phyloP scores from a whole-genome alignment of 2,329 filamentous ascomycete species.

The Colletotrichum zoysiae region DNA sequence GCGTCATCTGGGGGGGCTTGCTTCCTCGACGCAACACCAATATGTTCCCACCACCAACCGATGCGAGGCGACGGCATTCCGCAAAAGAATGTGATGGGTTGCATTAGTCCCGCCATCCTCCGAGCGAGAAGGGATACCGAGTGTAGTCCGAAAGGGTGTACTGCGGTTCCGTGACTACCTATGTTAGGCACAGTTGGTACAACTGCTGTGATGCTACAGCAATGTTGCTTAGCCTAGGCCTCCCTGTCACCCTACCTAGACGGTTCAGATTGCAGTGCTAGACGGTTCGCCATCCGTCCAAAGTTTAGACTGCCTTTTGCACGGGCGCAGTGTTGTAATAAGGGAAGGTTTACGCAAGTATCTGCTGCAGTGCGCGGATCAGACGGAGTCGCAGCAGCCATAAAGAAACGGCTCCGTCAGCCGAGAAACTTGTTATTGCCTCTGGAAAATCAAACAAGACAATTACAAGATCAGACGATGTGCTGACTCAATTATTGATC shows the following conservation, averaged over 20 bases:
- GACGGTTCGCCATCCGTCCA: not conserved
- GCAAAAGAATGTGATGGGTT: slow-evolving; percentile 23
- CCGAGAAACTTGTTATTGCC: slow-evolving; percentile 4
- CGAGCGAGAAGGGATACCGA: slow-evolving; percentile 34
- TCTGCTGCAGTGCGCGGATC: slow-evolving; percentile 30
- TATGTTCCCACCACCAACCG: slow-evolving; percentile 21
- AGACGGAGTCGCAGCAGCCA: slow-evolving; percentile 32
- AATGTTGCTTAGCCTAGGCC: slow-evolving; percentile 25
- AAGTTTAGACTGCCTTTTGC: not conserved
- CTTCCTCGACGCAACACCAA: slow-evolving; percentile 19
- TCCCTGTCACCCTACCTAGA: slow-evolving; percentile 10
- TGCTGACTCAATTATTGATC: slow-evolving; percentile 7
- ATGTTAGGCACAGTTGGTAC: slow-evolving; percentile 7
- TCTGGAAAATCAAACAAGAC: slow-evolving; percentile 12
- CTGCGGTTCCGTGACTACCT: slow-evolving; percentile 26
- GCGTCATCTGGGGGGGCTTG: slow-evolving; percentile 2
- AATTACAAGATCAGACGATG: slow-evolving; percentile 9
- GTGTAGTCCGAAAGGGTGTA: slow-evolving; percentile 32
- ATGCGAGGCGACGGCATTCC: slow-evolving; percentile 8
- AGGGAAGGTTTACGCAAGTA: slow-evolving; percentile 22
- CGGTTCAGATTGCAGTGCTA: not conserved
- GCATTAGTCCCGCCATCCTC: slow-evolving; percentile 35
- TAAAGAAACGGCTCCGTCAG: slow-evolving; percentile 37
- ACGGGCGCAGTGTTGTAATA: slow-evolving; percentile 20
- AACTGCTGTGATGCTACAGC: slow-evolving; percentile 12